Percentiles rank a stretch among this genome's conserved stretches.
Evolutionary conservation across 345 rosid species (phyloP).

Genomic region (Eucalyptus urophylla): DNA sequence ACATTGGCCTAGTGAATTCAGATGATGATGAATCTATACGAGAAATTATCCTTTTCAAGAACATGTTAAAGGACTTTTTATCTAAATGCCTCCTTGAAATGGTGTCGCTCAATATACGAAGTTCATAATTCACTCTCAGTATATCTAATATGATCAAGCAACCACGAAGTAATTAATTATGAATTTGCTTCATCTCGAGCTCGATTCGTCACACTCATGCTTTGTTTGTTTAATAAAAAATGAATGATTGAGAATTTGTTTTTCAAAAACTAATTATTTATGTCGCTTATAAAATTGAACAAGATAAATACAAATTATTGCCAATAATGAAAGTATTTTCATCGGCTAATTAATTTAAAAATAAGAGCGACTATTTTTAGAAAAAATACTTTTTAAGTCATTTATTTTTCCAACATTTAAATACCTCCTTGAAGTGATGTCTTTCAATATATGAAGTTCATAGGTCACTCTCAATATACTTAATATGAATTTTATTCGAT

Average conservation of each 20-base stretch:
- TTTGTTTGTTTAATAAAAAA: neutral
- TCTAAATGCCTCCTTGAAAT: neutral
- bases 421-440: too few species aligned
- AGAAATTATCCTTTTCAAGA: neutral
- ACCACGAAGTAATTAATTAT: neutral
- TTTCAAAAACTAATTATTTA: neutral
- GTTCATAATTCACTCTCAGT: neutral
- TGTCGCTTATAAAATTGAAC: neutral
- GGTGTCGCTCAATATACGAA: neutral
- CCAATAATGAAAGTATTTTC: neutral
- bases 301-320: neutral
- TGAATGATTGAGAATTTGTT: accelerated
- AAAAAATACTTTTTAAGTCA: neutral
- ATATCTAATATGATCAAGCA: too few species aligned
- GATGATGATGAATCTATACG: neutral
- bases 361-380: accelerated
- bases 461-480: too few species aligned
- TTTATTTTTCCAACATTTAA: too few species aligned
- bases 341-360: neutral
- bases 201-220: accelerated
- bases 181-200: accelerated
- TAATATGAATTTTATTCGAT: too few species aligned
- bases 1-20: neutral
- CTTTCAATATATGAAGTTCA: accelerated
- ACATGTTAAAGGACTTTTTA: neutral